These are phyloP conservation scores for Diplosphaera chodatii DNA, from an alignment of 139 green algal genomes.

Conservation along the genomic window DNA sequence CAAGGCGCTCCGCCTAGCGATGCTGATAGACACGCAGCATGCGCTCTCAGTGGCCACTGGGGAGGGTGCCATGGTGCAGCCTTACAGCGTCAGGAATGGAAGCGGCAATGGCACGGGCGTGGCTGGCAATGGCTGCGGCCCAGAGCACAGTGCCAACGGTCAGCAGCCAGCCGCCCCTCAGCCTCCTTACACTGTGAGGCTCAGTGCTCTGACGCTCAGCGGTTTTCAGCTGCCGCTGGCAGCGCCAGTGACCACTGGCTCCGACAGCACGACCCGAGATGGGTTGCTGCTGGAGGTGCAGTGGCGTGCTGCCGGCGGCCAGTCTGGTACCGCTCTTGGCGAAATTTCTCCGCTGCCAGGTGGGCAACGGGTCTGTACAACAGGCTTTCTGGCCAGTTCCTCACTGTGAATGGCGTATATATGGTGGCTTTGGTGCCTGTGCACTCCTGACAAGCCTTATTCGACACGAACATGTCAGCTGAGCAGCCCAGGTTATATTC, in stretches of 20 bases:
- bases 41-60: too few relatives aligned
- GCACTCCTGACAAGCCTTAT: too few relatives aligned
- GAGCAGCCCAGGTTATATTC: too few relatives aligned
- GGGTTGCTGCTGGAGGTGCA: conserved; percentile 44
- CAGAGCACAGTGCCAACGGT: neutral
- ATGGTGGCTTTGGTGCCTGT: too few relatives aligned
- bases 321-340: conserved; percentile 35
- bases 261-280: neutral
- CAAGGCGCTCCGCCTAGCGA: neutral
- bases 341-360: conserved; percentile 77
- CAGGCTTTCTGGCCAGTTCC: too few relatives aligned
- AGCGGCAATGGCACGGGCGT: too few relatives aligned
- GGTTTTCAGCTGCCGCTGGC: conserved; percentile 53
- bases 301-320: conserved; percentile 10
- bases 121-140: conserved; percentile 4
- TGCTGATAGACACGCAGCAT: neutral
- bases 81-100: neutral
- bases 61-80: too few relatives aligned
- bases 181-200: neutral
- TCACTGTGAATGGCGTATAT: too few relatives aligned
- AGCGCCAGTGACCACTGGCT: conserved; percentile 47
- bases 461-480: too few relatives aligned
- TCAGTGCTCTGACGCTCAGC: conserved; percentile 10
- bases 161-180: too few relatives aligned
- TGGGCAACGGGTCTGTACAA: neutral